These are phyloP conservation scores for Domatiomyces globalis DNA, from an alignment of 2,329 filamentous ascomycete genomes.

Conservation along the genomic window DNA sequence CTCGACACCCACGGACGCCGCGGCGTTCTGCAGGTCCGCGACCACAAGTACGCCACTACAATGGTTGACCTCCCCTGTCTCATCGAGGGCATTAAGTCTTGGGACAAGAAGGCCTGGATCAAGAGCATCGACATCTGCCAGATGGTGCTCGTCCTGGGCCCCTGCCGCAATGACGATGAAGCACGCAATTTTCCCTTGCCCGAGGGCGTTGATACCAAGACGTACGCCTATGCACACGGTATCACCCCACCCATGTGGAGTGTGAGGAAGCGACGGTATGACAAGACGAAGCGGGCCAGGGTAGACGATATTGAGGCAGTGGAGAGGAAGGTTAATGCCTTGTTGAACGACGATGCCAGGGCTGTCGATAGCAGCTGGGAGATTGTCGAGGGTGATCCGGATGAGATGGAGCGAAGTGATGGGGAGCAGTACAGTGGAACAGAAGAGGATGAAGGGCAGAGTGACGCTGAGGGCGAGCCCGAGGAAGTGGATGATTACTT, in stretches of 20 bases:
- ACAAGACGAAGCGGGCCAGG: slow-evolving; percentile 56
- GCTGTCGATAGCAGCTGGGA: slow-evolving; percentile 49
- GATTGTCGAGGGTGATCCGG: slow-evolving; percentile 41
- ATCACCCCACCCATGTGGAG: slow-evolving; percentile 80
- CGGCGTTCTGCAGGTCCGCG: slow-evolving; percentile 56
- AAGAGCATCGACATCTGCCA: slow-evolving; percentile 81
- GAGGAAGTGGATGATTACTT: slow-evolving; percentile 23
- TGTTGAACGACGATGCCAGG: slow-evolving; percentile 55
- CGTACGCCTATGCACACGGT: slow-evolving; percentile 67
- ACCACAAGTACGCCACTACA: slow-evolving; percentile 58
- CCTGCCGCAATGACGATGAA: slow-evolving; percentile 51
- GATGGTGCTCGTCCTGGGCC: slow-evolving; percentile 68
- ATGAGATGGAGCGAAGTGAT: slow-evolving; percentile 5
- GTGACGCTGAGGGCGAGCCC: slow-evolving; percentile 37
- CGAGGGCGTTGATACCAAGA: slow-evolving; percentile 51
- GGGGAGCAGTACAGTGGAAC: slow-evolving; percentile 28
- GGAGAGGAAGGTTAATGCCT: slow-evolving; percentile 60
- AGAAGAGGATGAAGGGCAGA: slow-evolving; percentile 34
- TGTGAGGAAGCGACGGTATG: slow-evolving; percentile 64
- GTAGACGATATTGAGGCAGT: slow-evolving; percentile 75
- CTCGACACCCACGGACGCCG: slow-evolving; percentile 54
- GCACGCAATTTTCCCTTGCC: slow-evolving; percentile 56
- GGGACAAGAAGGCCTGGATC: slow-evolving; percentile 76
- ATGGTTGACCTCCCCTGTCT: slow-evolving; percentile 77
- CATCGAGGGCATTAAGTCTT: slow-evolving; percentile 83